A percentile compares a stretch with the other conserved stretches of the same genome.
Evolutionary conservation across 768 basidiomycete species (phyloP).

Genomic region (Lentinula edodes): DNA sequence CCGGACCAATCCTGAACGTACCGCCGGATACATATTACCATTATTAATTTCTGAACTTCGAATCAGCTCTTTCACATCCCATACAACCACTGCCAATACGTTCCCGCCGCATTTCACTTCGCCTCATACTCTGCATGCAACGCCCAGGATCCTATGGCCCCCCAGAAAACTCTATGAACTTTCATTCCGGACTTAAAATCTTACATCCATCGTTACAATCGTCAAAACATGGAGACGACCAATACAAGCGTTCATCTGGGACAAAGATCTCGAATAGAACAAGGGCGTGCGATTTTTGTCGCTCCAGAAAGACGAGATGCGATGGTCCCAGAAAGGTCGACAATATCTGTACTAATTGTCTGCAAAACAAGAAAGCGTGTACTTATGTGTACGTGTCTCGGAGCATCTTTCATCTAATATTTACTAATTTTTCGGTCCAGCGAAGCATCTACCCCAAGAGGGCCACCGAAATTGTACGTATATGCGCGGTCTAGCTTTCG

Average conservation of each 20-base stretch:
- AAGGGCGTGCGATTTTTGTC: constrained; percentile 56
- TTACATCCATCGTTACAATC: not conserved
- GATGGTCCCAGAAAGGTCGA: constrained; percentile 49
- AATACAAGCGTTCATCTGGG: not conserved
- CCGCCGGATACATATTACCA: not conserved
- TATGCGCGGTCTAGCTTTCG: not conserved
- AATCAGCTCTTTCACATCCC: not conserved
- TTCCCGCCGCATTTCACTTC: not conserved
- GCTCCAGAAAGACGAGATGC: constrained; percentile 55
- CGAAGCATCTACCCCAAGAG: constrained; percentile 61
- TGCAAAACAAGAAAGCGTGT: constrained; percentile 43
- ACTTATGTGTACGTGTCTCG: constrained; percentile 50
- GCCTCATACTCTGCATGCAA: not conserved
- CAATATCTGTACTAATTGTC: constrained; percentile 55
- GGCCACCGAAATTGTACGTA: constrained; percentile 63
- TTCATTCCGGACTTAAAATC: not conserved
- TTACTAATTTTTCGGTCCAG: constrained; percentile 21
- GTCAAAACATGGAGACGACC: not conserved
- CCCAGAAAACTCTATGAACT: not conserved
- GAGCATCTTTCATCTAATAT: not conserved
- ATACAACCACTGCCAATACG: not conserved
- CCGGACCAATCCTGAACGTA: not conserved
- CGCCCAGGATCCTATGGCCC: not conserved
- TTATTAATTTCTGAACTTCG: not conserved
- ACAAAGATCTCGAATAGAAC: constrained; percentile 42